Base-by-base conservation (phyloP, 139 green algal species). In the Chlamydomonas eustigma region DNA sequence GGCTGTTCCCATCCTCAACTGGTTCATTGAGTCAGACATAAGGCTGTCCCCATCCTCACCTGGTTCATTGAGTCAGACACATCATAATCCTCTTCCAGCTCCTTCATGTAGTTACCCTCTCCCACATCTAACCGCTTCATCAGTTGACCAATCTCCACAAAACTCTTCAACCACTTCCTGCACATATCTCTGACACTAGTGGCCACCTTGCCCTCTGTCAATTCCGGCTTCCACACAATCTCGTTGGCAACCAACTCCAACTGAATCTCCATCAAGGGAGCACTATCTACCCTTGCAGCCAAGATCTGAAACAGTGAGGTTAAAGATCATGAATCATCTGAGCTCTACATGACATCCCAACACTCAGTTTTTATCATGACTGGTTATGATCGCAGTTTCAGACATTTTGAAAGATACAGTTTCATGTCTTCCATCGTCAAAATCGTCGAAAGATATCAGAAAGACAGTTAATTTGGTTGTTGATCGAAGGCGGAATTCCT, bases 71-170 rank as follows among this genome's bases (percentile, higher is more conserved):
- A 80, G 35, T 92, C 86, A 36, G 85, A 85, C 50, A 97, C 85
- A 22, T 88, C 79, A 68, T 88, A 92, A 77, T 96, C 91, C 80
- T 96, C 92, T 72, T 97, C 93, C 37, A 97, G 83, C 82, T 97
- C 93, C 80, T 91, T 91, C 37, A 75, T 80, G 78, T 97, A 97
- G 78, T 88, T 93, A 64, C 92, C 92, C 77, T 96, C 91, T 24
- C 89, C 88, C 75, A 88, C 88, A 79, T 97, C 93, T 71, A 97
- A 80, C 2, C 92, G 90, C 81, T 93, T 93, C 78, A 95, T 89
- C 2, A 95, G 82, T 18, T 76, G 70, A 75, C 85, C 82, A 79
- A 93, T 89, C 31, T 90, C 84, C 36, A 93, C 51, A 83, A 94
- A 94, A 31, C 65, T 81, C 81, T 87, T 88, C 44, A 97, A 68